A percentile compares a stretch with the other conserved stretches of the same genome.
These are phyloP conservation scores for Podaxis carcinomalis DNA, from an alignment of 768 basidiomycete species.

Conservation along the genomic window DNA sequence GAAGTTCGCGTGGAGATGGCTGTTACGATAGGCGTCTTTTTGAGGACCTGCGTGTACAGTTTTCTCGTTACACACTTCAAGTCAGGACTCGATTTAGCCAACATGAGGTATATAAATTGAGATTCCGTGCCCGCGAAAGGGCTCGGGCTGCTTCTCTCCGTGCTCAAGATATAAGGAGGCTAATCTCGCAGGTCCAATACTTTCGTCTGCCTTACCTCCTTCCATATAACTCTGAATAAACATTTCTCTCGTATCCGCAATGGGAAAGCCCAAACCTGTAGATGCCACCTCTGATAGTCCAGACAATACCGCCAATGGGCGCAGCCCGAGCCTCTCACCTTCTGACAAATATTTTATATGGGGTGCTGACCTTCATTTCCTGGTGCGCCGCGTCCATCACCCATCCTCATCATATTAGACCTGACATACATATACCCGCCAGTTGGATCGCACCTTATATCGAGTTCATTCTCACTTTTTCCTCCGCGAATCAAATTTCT, in stretches of 20 bases:
- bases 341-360: neutral
- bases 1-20: neutral
- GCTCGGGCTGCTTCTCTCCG: neutral
- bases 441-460: slow-evolving; percentile 22
- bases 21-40: neutral
- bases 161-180: neutral
- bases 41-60: neutral
- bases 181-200: neutral
- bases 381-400: neutral
- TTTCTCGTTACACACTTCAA: neutral
- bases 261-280: too few species aligned
- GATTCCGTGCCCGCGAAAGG: neutral
- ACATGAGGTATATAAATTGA: neutral
- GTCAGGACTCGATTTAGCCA: neutral
- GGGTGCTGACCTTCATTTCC: neutral
- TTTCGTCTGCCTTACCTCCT: neutral
- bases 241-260: neutral
- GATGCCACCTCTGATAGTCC: too few species aligned
- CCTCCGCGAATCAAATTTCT: slow-evolving; percentile 44
- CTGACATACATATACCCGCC: neutral
- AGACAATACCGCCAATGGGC: too few species aligned
- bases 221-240: neutral
- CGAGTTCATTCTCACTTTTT: slow-evolving; percentile 53
- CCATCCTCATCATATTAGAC: neutral
- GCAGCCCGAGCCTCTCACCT: too few species aligned